Percentiles rank a stretch among this genome's conserved stretches.
These are phyloP conservation scores for Parachaetomium inaequale DNA, from an alignment of 495 filamentous ascomycete species.

Conservation along the genomic window DNA sequence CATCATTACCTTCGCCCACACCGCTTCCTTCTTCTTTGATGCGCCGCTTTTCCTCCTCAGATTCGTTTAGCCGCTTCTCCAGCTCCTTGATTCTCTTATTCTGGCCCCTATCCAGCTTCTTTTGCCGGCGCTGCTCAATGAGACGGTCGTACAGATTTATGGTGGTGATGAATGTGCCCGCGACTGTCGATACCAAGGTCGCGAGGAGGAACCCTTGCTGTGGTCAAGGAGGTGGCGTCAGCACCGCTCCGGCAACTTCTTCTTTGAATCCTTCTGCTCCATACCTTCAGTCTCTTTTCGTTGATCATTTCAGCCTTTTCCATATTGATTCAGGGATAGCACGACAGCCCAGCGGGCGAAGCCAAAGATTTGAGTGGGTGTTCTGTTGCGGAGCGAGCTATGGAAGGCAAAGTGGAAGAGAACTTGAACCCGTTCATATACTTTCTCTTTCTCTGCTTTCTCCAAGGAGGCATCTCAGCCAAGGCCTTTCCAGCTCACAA, in stretches of 20 bases:
- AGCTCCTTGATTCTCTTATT: conserved; percentile 37
- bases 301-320: conserved; percentile 57
- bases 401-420: too few species aligned
- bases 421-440: background rate
- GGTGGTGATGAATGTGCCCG: conserved; percentile 37
- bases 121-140: conserved; percentile 33
- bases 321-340: too few species aligned
- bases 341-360: too few species aligned
- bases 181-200: conserved; percentile 38
- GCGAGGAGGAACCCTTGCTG: conserved; percentile 38
- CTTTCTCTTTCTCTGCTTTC: background rate
- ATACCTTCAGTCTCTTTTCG: conserved; percentile 39
- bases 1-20: background rate
- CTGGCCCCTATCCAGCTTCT: conserved; percentile 31
- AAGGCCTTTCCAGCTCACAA: background rate
- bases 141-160: conserved; percentile 39
- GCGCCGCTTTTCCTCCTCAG: conserved; percentile 13
- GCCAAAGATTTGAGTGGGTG: too few species aligned
- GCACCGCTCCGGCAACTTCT: background rate
- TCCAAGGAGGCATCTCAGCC: background rate
- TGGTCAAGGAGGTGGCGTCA: background rate
- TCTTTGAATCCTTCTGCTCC: background rate
- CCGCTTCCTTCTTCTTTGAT: background rate
- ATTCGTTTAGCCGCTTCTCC: conserved; percentile 32
- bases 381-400: too few species aligned